Percentiles rank a stretch among this genome's conserved stretches.
phyloP scores from a whole-genome alignment of 2,329 filamentous ascomycete genomes.

The Claviceps digitariae region DNA sequence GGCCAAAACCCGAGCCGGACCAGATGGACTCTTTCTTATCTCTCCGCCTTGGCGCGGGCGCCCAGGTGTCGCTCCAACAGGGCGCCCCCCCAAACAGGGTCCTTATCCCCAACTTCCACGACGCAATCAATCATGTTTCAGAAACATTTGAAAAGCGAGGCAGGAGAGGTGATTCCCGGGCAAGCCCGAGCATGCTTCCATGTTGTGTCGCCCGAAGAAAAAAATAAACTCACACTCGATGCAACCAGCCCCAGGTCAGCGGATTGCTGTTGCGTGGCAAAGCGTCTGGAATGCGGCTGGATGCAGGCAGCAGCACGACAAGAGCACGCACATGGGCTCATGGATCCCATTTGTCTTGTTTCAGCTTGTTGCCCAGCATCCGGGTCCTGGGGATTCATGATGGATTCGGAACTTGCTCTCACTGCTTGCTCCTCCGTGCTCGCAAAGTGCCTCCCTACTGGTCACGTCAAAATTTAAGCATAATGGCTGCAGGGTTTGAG shows the following conservation, averaged over 20 bases:
- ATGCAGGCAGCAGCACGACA: background rate
- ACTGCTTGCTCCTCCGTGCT: too few species aligned
- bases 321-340: background rate
- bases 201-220: too few species aligned
- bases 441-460: background rate
- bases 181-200: too few species aligned
- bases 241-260: background rate
- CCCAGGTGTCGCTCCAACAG: background rate
- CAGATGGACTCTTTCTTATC: too few species aligned
- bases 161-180: too few species aligned
- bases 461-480: constrained; percentile 1
- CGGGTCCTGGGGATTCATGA: background rate
- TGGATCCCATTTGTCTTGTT: background rate
- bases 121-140: background rate
- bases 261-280: too few species aligned
- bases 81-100: too few species aligned
- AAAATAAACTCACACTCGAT: too few species aligned
- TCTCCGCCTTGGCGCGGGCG: constrained; percentile 2
- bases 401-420: too few species aligned
- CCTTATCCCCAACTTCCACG: too few species aligned
- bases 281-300: too few species aligned
- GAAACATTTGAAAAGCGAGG: too few species aligned
- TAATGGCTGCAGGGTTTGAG: background rate
- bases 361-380: background rate
- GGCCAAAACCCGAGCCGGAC: background rate